Evolutionary conservation across 768 basidiomycete genomes (phyloP).

Genomic region (Dioszegia hungarica): DNA sequence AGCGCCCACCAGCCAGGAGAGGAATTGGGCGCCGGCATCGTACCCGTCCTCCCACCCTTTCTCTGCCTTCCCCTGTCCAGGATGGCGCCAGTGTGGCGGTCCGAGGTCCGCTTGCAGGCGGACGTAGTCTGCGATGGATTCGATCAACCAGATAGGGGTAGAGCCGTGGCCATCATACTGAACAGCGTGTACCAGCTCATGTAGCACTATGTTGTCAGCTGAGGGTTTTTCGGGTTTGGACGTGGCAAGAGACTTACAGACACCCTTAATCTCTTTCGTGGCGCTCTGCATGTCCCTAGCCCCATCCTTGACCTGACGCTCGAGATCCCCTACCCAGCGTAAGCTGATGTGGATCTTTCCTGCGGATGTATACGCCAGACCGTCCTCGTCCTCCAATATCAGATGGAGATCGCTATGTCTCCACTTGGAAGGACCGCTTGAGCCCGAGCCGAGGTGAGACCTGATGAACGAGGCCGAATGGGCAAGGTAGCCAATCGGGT

Average conservation of each 20-base stretch:
- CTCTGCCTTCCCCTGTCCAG: slow-evolving; percentile 24
- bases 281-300: slow-evolving; percentile 15
- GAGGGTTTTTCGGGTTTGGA: too few relatives aligned
- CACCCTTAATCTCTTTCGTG: slow-evolving; percentile 37
- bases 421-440: slow-evolving; percentile 9
- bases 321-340: slow-evolving; percentile 27
- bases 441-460: slow-evolving; percentile 4
- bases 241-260: slow-evolving; percentile 36
- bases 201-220: slow-evolving; percentile 11
- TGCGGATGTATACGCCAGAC: slow-evolving; percentile 30
- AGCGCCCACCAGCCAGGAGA: slow-evolving; percentile 24
- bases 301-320: slow-evolving; percentile 14
- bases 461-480: slow-evolving; percentile 22
- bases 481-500: slow-evolving; percentile 31
- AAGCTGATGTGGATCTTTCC: slow-evolving; percentile 29
- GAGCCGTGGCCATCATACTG: slow-evolving; percentile 34
- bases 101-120: slow-evolving; percentile 21
- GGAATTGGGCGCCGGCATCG: slow-evolving; percentile 33
- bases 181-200: slow-evolving; percentile 37
- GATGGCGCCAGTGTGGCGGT: slow-evolving; percentile 32
- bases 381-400: slow-evolving; percentile 26
- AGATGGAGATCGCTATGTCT: slow-evolving; percentile 28
- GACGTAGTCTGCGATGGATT: slow-evolving; percentile 36
- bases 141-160: slow-evolving; percentile 33
- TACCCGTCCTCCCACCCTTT: slow-evolving; percentile 39